Evolutionary conservation across 1,284 basidiomycete genomes (phyloP), one percentile per base, ranked within the genome.

Genomic region (Cystobasidium sp.): DNA sequence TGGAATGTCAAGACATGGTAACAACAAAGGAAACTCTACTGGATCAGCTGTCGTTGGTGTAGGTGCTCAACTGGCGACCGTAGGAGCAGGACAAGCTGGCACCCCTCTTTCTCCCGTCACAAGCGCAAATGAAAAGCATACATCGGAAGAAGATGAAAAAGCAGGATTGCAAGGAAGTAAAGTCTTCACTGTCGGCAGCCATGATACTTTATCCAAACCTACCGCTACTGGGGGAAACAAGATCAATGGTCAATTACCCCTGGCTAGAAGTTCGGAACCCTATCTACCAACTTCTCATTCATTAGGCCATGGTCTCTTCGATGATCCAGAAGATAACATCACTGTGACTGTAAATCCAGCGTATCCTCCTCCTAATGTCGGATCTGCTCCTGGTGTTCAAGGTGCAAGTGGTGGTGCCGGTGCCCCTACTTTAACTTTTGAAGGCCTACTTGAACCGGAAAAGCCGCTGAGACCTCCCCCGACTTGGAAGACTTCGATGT

Each of bases 381-480:
- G 51, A 52, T 43, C 51, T 6, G 49, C 49, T 20, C 49, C 51
- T 51, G 64, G 64, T 66, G 46, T 43, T 6, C 49, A n/a, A 14
- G 64, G 47, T 39, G n/a, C 44, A n/a, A 43, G 49, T 6, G 37
- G 41, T 66, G 64, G 64, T 53, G 64, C 49, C 3, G 64, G 47
- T 14, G 49, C 49, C 41, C 49, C 64, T 3, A 55, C 64, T 7
- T 18, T 63, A 3, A 71, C 47, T 14, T 63, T 73, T 49, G 43
- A 61, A 39, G 70, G 70, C 8, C 43, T 73, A 6, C 52, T 73
- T 8, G 70, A 73, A 62, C 70, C 70, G 18, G 65, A 68, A 14
- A 68, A 74, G 46, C 55, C 55, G n/a, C 43, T 74, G 1, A 74
- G 62, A 61, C 65, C 72, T 0, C 65, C 72, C 44, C 72, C 72